Base-by-base conservation (phyloP, 2,329 filamentous ascomycete genomes). In the Aciculosporium take region DNA sequence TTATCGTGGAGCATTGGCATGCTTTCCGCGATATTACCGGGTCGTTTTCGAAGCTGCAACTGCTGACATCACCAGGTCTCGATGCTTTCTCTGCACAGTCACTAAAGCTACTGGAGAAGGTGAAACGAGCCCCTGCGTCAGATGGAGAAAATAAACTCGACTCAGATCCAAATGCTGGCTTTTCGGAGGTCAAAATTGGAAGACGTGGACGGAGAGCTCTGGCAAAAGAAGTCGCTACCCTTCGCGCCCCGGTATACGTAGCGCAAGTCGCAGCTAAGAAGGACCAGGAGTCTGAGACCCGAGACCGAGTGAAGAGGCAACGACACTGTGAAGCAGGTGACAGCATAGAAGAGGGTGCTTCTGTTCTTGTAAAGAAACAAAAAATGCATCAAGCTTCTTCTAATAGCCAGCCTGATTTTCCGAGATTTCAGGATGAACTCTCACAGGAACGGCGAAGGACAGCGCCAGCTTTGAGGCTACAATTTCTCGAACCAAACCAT, bases 181-280 rank as follows among this genome's bases (percentile, higher is more conserved):
- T 39, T 13, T 35, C 29, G 9, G 42, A 43, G 5, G 32, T 42
- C 21, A 57, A 54, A 35, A 18, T 39, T 10, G 55, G 55, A 8
- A 58, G 61, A 35, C 56, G 63, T 40, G 56, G 64, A 3, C 37
- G 44, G 15, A 40, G 44, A 42, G 49, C 55, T 48, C 59, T 65
- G 37, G 58, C 60, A 3, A 52, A 61, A 8, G 65, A 68, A 38
- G 61, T 74, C 15, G 67, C 69, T 28, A 59, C 65, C n/a, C 51
- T 74, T 23, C 61, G 64, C 39, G 70, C 70, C 2, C 70, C 70
- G 3, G 66, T 71, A 23, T 74, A 74, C 51, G 59, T 53, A n/a
- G 58, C 59, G 8, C 60, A 63, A 46, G 43, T 55, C 37, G 55
- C 59, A 10, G 53, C 56, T 8, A 63, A 61, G 45, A 56, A 55